These are phyloP conservation scores for Talaromyces adpressus DNA, from an alignment of 495 filamentous ascomycete species.

Conservation along the genomic window DNA sequence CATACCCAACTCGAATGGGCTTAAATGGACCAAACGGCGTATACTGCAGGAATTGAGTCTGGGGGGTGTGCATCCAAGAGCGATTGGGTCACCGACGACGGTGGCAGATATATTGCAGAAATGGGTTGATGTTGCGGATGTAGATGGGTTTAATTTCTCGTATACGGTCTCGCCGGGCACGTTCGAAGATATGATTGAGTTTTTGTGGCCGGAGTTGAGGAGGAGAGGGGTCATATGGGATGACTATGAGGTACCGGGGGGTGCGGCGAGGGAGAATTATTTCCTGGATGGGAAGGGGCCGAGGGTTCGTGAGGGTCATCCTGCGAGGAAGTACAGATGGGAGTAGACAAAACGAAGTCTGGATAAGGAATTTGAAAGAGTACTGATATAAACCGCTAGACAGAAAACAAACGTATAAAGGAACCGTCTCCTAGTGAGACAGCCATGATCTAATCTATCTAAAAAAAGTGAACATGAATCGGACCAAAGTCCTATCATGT, in stretches of 20 bases:
- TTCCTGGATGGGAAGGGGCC: constrained; percentile 2
- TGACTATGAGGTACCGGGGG: constrained; percentile 38
- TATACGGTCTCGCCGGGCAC: constrained; percentile 47
- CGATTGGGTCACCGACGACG: constrained; percentile 17
- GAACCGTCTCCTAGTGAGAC: constrained; percentile 5
- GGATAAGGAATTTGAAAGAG: not conserved
- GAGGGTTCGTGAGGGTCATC: not conserved
- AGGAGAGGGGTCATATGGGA: constrained; percentile 44
- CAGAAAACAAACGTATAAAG: not conserved
- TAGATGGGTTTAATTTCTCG: constrained; percentile 48
- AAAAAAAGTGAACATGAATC: constrained; percentile 1
- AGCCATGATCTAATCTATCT: constrained; percentile 11
- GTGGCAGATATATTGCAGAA: constrained; percentile 39
- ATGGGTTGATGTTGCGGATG: constrained; percentile 37
- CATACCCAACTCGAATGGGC: constrained; percentile 5
- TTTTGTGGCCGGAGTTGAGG: constrained; percentile 45
- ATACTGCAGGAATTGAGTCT: constrained; percentile 8
- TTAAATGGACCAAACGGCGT: constrained; percentile 10
- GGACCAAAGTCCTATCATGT: not conserved
- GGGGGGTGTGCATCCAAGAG: constrained; percentile 3
- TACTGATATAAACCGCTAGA: not conserved
- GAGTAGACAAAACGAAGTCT: not conserved
- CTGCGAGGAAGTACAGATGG: not conserved
- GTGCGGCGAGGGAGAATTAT: constrained; percentile 39
- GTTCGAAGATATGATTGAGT: constrained; percentile 49